Conservation (phyloP, 176 grass and related monocot genomes). For the Echinochloa phyllopogon region DNA sequence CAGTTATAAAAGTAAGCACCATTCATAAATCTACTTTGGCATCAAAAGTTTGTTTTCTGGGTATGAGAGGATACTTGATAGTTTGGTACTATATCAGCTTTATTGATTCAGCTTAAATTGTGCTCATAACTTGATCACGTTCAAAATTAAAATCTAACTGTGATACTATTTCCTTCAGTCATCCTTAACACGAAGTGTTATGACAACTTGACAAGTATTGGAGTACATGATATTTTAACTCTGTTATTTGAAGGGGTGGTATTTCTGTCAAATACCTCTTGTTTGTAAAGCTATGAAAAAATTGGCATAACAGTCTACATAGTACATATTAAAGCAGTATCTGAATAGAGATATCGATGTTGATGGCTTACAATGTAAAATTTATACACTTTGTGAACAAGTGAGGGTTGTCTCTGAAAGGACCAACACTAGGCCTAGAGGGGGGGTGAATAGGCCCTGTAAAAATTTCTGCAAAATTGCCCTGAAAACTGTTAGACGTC, state of each 20-base stretch:
- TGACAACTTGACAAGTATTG: background rate
- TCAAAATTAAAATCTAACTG: conserved; percentile 10
- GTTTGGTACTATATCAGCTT: background rate
- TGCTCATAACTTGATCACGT: background rate
- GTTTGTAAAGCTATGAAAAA: background rate
- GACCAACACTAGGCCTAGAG: too few relatives aligned
- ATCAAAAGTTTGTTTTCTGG: background rate
- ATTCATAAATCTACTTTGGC: conserved; percentile 20
- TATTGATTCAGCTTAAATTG: background rate
- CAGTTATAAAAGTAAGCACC: background rate
- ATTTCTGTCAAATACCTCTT: background rate
- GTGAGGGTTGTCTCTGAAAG: background rate
- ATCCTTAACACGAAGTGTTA: background rate
- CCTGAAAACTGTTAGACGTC: too few relatives aligned
- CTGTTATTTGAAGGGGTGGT: background rate
- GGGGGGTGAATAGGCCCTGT: too few relatives aligned
- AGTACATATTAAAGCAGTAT: background rate
- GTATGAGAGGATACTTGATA: background rate
- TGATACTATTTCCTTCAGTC: background rate
- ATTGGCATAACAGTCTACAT: background rate
- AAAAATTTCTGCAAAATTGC: too few relatives aligned
- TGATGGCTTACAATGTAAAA: background rate
- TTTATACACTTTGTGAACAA: background rate
- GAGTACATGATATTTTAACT: background rate
- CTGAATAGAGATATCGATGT: background rate